Evolutionary conservation across 108 stramenopile genomes (phyloP).

Genomic region (Skeletonema costatum): DNA sequence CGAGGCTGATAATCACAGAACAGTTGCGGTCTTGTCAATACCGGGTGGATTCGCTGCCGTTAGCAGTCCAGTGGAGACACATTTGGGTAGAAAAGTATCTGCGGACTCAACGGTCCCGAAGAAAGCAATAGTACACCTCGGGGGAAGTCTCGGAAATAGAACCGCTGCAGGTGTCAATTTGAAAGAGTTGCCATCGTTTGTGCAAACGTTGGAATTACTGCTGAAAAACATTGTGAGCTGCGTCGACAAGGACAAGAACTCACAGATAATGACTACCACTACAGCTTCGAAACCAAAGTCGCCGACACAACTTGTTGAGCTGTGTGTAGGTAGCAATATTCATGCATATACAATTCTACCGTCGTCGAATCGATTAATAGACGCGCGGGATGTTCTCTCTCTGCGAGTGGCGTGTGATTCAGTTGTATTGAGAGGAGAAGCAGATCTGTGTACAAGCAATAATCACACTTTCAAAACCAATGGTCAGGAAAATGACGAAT

Average conservation of each 20-base stretch:
- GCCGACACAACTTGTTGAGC: conserved; percentile 17
- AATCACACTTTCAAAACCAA: neutral
- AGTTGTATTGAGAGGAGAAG: neutral
- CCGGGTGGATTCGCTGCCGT: conserved; percentile 18
- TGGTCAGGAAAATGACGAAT: neutral
- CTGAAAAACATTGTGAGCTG: conserved; percentile 14
- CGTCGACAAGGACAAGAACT: neutral
- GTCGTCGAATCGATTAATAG: neutral
- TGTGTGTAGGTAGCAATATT: conserved; percentile 17
- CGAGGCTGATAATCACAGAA: neutral
- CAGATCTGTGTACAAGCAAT: neutral
- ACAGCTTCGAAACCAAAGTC: conserved; percentile 13
- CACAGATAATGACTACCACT: neutral
- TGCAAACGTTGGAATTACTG: conserved; percentile 8
- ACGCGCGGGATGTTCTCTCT: conserved; percentile 13
- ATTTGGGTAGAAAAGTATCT: neutral
- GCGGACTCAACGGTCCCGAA: neutral
- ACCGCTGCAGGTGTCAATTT: conserved; percentile 27
- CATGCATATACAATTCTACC: conserved; percentile 18
- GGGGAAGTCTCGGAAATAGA: conserved; percentile 9
- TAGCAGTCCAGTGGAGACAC: neutral
- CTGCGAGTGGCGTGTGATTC: conserved; percentile 2
- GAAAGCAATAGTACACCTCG: conserved; percentile 5
- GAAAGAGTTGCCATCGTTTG: conserved; percentile 11
- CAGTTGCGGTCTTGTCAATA: conserved; percentile 15